phyloP scores from a whole-genome alignment of 345 rosid species.

The Rhizophora mangle region DNA sequence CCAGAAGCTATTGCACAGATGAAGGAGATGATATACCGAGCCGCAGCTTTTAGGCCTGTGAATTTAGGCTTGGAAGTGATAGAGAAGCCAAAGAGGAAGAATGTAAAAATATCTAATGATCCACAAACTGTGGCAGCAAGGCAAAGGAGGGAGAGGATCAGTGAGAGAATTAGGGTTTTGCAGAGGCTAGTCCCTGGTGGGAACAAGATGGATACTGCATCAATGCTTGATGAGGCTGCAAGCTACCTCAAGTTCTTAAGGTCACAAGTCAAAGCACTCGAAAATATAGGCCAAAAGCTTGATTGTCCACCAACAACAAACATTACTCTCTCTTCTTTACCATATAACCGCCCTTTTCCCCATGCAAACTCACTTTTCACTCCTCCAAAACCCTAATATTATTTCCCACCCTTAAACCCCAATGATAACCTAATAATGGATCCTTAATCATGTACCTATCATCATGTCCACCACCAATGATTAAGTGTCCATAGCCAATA shows the following conservation, averaged over 20 bases:
- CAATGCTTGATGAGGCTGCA: slow-evolving; percentile 98
- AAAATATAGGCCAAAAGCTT: slow-evolving; percentile 55
- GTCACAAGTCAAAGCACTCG: slow-evolving; percentile 77
- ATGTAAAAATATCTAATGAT: slow-evolving; percentile 73
- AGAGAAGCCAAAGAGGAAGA: slow-evolving; percentile 84
- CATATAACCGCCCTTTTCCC: slow-evolving; percentile 43
- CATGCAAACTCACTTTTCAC: slow-evolving; percentile 37
- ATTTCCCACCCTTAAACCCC: slow-evolving; percentile 38
- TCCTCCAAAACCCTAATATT: slow-evolving; percentile 50
- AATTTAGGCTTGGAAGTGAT: slow-evolving; percentile 57
- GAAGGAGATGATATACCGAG: slow-evolving; percentile 90
- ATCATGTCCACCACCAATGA: slow-evolving; percentile 19
- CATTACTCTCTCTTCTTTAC: slow-evolving; percentile 43
- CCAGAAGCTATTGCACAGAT: slow-evolving; percentile 86
- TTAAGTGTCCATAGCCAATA: slow-evolving; percentile 29
- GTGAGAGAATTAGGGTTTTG: slow-evolving; percentile 90
- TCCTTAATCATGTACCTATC: slow-evolving; percentile 12
- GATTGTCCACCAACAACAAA: slow-evolving; percentile 28
- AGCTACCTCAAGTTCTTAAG: slow-evolving; percentile 85
- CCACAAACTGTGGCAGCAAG: slow-evolving; percentile 94
- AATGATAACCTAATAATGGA: slow-evolving; percentile 16
- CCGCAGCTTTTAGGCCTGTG: slow-evolving; percentile 87
- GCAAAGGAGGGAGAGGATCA: slow-evolving; percentile 88
- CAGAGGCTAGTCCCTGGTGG: slow-evolving; percentile 96
- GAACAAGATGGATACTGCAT: slow-evolving; percentile 95